A percentile compares a stretch with the other conserved stretches of the same genome.
These are phyloP conservation scores for Fusarium oxysporum DNA, from an alignment of 2,329 filamentous ascomycete species.

Conservation along the genomic window DNA sequence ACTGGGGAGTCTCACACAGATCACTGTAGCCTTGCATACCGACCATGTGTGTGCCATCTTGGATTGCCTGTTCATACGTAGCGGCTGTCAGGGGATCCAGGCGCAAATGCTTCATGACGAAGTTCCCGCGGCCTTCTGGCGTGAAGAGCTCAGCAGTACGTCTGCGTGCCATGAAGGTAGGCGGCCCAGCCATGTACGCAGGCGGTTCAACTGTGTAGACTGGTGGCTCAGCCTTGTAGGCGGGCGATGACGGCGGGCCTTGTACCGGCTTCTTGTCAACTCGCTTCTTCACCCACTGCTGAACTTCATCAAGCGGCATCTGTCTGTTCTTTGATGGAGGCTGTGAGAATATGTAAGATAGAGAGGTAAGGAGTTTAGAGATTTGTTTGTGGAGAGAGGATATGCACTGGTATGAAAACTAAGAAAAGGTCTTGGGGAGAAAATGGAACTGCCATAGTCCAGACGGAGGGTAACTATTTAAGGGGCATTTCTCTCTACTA, in stretches of 20 bases:
- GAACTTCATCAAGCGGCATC: fast-evolving
- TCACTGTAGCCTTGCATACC: not conserved
- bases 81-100: fast-evolving
- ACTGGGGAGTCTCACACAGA: fast-evolving
- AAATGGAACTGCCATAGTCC: not conserved
- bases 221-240: fast-evolving
- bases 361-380: fast-evolving
- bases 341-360: fast-evolving
- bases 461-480: not conserved
- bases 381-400: not conserved
- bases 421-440: not conserved
- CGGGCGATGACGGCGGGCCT: fast-evolving
- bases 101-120: fast-evolving
- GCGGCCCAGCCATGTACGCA: not conserved
- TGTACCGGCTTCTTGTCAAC: not conserved
- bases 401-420: not conserved
- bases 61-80: fast-evolving
- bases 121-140: not conserved
- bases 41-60: fast-evolving
- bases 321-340: fast-evolving
- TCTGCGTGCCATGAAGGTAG: not conserved
- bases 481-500: fast-evolving
- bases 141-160: fast-evolving
- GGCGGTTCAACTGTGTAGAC: fast-evolving
- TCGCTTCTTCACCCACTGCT: not conserved